phyloP scores from a whole-genome alignment of 2,329 filamentous ascomycete genomes.

The Alternaria atra region DNA sequence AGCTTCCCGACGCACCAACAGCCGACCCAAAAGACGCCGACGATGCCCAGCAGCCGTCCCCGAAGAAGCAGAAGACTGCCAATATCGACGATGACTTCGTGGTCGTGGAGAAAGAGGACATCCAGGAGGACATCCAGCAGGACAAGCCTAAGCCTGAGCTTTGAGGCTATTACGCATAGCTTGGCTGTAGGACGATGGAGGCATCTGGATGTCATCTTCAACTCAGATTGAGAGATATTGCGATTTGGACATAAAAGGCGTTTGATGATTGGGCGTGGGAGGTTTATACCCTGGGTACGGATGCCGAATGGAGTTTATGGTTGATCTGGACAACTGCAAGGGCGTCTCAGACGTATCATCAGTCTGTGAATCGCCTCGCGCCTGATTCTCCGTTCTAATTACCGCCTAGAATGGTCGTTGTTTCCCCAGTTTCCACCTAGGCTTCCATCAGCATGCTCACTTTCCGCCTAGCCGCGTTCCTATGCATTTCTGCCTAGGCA shows the following conservation, averaged over 20 bases:
- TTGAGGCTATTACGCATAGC: not conserved
- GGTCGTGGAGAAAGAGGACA: constrained; percentile 39
- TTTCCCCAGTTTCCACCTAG: not conserved
- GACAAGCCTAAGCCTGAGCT: constrained; percentile 25
- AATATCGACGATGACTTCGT: constrained; percentile 45
- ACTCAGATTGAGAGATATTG: no score
- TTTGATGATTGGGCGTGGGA: not conserved
- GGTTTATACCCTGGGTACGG: constrained; percentile 15
- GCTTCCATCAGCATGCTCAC: no score
- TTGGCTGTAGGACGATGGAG: not conserved
- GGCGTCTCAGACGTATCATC: not conserved
- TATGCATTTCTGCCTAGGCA: no score
- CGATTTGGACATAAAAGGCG: not conserved
- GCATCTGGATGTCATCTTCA: no score
- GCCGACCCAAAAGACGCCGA: constrained; percentile 56
- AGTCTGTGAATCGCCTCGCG: not conserved
- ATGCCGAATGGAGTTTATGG: not conserved
- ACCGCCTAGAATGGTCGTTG: no score
- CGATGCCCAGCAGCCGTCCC: constrained; percentile 47
- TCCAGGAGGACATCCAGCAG: constrained; percentile 30
- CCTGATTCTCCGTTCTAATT: no score
- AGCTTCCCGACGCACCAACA: constrained; percentile 60
- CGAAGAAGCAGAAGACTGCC: constrained; percentile 59
- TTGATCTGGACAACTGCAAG: not conserved
- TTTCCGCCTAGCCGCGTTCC: no score